Conservation (phyloP, 257 asterid genomes). For the Salvia rosmarinus region DNA sequence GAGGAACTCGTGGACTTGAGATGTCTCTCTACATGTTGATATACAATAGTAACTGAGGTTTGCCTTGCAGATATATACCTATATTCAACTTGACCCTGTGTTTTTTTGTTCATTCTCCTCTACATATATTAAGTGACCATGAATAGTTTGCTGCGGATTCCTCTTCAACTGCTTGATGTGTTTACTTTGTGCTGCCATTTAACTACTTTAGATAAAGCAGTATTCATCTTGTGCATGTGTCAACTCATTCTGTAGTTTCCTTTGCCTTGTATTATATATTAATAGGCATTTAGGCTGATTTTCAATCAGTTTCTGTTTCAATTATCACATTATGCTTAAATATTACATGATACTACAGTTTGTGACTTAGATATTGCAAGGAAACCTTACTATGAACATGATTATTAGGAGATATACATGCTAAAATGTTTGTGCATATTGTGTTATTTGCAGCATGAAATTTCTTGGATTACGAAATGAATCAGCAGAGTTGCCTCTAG, state of each 20-base stretch:
- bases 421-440: background rate
- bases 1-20: background rate
- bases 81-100: background rate
- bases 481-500: conserved; percentile 78
- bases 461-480: conserved; percentile 58
- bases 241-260: no score
- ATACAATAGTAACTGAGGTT: background rate
- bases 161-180: background rate
- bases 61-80: background rate
- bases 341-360: background rate
- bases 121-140: background rate
- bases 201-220: no score
- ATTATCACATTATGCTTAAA: background rate
- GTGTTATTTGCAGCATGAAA: conserved; percentile 58
- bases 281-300: no score
- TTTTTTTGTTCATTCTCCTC: no score
- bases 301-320: background rate
- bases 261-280: no score
- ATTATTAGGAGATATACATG: background rate
- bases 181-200: no score
- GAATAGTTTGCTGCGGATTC: background rate
- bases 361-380: background rate
- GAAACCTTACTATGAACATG: background rate
- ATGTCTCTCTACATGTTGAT: background rate
- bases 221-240: no score